phyloP scores from a whole-genome alignment of 768 basidiomycete genomes.

The Pleurotus citrinopileatus region DNA sequence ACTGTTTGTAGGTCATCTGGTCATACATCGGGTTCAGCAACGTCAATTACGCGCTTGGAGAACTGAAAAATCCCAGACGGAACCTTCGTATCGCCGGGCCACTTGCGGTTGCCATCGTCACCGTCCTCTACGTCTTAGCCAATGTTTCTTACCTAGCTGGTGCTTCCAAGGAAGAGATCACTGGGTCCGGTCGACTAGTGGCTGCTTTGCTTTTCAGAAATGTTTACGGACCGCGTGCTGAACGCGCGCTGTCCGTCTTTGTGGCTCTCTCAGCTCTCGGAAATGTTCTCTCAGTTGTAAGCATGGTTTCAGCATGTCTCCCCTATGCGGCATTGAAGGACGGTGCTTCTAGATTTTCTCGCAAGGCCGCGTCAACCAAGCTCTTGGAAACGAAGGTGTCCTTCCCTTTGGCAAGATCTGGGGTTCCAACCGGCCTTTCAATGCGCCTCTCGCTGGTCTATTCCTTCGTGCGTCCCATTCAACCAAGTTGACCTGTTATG shows the following conservation, averaged over 20 bases:
- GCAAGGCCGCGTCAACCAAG: conserved; percentile 52
- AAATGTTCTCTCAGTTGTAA: conserved; percentile 50
- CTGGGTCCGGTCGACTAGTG: conserved; percentile 53
- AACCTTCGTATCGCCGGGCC: conserved; percentile 68
- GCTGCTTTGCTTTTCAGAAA: conserved; percentile 68
- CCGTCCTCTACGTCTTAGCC: conserved; percentile 54
- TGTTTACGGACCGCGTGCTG: conserved; percentile 54
- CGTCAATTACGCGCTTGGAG: conserved; percentile 65
- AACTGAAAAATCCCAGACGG: conserved; percentile 57
- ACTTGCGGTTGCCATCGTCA: conserved; percentile 50
- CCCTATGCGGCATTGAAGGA: conserved; percentile 14
- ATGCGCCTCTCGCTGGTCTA: conserved; percentile 56
- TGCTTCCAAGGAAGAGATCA: conserved; percentile 65
- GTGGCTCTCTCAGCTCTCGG: conserved; percentile 58
- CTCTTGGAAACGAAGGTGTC: conserved; percentile 59
- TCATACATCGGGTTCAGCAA: conserved; percentile 62
- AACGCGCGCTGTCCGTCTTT: conserved; percentile 34
- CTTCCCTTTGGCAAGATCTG: conserved; percentile 61
- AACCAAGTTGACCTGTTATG: neutral
- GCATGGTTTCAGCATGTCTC: conserved; percentile 13
- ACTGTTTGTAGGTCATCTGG: conserved; percentile 38
- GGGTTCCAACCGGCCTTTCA: conserved; percentile 59
- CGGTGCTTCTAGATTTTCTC: conserved; percentile 19
- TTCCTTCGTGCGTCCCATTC: conserved; percentile 44
- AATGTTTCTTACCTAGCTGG: conserved; percentile 69